These are phyloP conservation scores for Hysterium pulicare DNA, from an alignment of 2,329 filamentous ascomycete species.

Conservation along the genomic window DNA sequence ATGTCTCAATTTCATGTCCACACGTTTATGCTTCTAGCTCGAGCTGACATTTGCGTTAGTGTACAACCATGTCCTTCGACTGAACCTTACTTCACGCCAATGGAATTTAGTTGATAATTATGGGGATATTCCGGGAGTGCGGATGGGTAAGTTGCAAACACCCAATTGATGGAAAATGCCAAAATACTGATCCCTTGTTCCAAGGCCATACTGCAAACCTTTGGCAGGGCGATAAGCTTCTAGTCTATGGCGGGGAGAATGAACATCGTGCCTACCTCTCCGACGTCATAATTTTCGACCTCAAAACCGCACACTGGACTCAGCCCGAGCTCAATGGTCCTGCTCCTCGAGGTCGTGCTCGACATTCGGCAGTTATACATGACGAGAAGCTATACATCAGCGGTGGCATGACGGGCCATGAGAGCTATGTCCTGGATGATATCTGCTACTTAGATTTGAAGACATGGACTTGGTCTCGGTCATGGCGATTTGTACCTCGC, in stretches of 20 bases:
- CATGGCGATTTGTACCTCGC: constrained; percentile 90
- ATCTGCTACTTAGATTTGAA: constrained; percentile 96
- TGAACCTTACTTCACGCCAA: constrained; percentile 83
- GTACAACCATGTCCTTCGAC: constrained; percentile 91
- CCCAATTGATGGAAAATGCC: not conserved
- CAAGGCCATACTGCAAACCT: constrained; percentile 89
- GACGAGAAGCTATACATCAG: constrained; percentile 96
- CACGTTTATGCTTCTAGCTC: not conserved
- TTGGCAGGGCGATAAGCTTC: constrained; percentile 89
- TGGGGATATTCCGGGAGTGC: constrained; percentile 92
- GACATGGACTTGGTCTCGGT: constrained; percentile 95
- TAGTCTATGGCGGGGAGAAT: constrained; percentile 97
- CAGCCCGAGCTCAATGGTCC: constrained; percentile 83
- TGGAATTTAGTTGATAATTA: constrained; percentile 98
- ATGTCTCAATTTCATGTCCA: constrained; percentile 5
- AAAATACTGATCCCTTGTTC: constrained; percentile 12
- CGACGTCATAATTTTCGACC: constrained; percentile 92
- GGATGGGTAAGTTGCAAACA: constrained; percentile 69
- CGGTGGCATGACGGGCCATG: constrained; percentile 90
- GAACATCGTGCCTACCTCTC: constrained; percentile 94
- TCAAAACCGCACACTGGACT: constrained; percentile 92
- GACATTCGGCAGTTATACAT: constrained; percentile 90
- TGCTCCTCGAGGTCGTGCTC: constrained; percentile 82
- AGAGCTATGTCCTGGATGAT: constrained; percentile 89
- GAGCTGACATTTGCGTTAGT: constrained; percentile 46